A percentile compares a stretch with the other conserved stretches of the same genome.
Evolutionary conservation across 129 eudicot species (phyloP).

Genomic region (Artemisia tridentata): DNA sequence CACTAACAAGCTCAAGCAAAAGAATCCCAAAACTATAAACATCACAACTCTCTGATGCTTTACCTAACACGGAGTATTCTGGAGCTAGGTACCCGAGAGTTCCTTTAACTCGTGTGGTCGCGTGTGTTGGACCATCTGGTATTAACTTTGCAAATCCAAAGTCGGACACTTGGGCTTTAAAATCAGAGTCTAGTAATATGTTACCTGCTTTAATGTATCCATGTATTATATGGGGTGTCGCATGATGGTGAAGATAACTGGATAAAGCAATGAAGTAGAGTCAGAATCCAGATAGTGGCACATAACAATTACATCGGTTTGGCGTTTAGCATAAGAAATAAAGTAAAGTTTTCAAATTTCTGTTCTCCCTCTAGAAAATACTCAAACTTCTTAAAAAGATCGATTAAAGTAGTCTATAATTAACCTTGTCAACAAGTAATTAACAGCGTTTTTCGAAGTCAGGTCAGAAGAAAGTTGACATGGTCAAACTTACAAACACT

Average conservation of each 20-base stretch:
- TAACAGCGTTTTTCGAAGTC: too few species aligned
- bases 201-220: constrained; percentile 88
- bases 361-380: too few species aligned
- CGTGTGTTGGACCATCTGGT: constrained; percentile 90
- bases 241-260: constrained; percentile 86
- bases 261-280: constrained; percentile 4
- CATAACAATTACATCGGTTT: neutral
- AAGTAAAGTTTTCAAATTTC: neutral
- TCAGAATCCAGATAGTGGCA: constrained; percentile 20
- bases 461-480: too few species aligned
- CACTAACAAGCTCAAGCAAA: constrained; percentile 85
- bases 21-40: constrained; percentile 93
- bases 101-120: constrained; percentile 87
- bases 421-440: too few species aligned
- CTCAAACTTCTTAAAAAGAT: too few species aligned
- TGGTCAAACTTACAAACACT: too few species aligned
- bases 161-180: constrained; percentile 85
- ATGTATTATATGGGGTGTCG: constrained; percentile 93
- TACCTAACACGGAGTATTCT: constrained; percentile 82
- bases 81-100: constrained; percentile 93
- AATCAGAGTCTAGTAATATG: constrained; percentile 72
- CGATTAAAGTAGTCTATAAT: too few species aligned
- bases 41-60: constrained; percentile 93
- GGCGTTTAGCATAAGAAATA: neutral
- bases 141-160: constrained; percentile 88